Percentiles rank a stretch among this genome's conserved stretches.
Conservation (phyloP, 768 basidiomycete genomes). For the Tricholoma sp. region DNA sequence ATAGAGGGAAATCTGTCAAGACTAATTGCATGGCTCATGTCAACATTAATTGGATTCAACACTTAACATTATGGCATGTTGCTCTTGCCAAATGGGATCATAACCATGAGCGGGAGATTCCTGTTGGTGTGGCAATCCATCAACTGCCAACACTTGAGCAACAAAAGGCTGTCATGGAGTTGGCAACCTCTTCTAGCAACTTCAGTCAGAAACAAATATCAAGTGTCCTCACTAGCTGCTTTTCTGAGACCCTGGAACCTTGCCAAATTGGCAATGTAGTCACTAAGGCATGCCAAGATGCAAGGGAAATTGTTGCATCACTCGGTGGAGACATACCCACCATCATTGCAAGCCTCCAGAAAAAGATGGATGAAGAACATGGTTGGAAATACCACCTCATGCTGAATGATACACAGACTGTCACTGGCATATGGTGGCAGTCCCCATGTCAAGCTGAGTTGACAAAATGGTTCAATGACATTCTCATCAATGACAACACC, state of each 20-base stretch:
- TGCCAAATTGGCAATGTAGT: slow-evolving; percentile 20
- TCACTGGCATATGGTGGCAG: slow-evolving; percentile 27
- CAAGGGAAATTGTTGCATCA: background rate
- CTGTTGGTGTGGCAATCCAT: slow-evolving; percentile 8
- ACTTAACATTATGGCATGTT: slow-evolving; percentile 13
- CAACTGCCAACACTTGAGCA: slow-evolving; percentile 15
- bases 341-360: slow-evolving; percentile 18
- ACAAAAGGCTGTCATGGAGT: slow-evolving; percentile 4
- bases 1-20: slow-evolving; percentile 14
- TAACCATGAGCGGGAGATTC: slow-evolving; percentile 20
- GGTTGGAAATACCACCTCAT: slow-evolving; percentile 21
- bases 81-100: slow-evolving; percentile 15
- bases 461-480: slow-evolving; percentile 18
- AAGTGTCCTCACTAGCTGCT: slow-evolving; percentile 9
- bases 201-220: slow-evolving; percentile 16
- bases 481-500: slow-evolving; percentile 28
- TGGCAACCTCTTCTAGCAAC: slow-evolving; percentile 7
- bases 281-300: background rate
- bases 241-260: slow-evolving; percentile 17
- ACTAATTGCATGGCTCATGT: slow-evolving; percentile 20
- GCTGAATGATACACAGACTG: slow-evolving; percentile 12
- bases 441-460: slow-evolving; percentile 23
- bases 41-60: slow-evolving; percentile 12
- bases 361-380: slow-evolving; percentile 6
- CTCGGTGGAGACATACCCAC: slow-evolving; percentile 7